These are phyloP conservation scores for Vaccinium darrowii DNA, from an alignment of 148 eudicot genomes.

Conservation along the genomic window DNA sequence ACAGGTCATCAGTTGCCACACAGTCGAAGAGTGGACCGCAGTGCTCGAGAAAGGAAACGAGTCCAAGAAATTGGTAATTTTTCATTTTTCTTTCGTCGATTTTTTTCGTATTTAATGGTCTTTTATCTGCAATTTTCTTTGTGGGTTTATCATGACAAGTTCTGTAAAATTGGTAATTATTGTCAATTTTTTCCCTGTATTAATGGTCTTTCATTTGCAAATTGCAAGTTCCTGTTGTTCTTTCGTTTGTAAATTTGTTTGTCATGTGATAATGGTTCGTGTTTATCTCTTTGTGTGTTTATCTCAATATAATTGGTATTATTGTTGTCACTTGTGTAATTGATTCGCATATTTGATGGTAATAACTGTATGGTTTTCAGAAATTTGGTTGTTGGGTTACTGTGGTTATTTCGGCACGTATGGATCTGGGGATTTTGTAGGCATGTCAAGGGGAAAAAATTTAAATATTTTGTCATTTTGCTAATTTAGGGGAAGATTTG, in stretches of 20 bases:
- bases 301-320: no score
- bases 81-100: neutral
- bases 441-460: neutral
- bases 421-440: conserved; percentile 2
- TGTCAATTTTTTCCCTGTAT: no score
- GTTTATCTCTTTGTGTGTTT: no score
- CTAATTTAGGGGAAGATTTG: neutral
- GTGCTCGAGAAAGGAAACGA: conserved; percentile 28
- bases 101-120: neutral
- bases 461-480: neutral
- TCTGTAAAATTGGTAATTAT: neutral
- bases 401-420: neutral
- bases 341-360: neutral
- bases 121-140: neutral
- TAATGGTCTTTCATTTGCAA: no score
- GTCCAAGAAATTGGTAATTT: conserved; percentile 37
- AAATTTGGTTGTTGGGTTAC: neutral
- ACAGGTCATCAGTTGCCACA: conserved; percentile 38
- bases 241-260: neutral
- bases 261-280: no score
- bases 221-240: no score
- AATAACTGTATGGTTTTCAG: neutral
- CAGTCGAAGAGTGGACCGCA: conserved; percentile 28
- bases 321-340: neutral
- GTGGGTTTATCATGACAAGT: neutral